phyloP scores from a whole-genome alignment of 805 yeast species.

The Groenewaldozyma salmanticensis region DNA sequence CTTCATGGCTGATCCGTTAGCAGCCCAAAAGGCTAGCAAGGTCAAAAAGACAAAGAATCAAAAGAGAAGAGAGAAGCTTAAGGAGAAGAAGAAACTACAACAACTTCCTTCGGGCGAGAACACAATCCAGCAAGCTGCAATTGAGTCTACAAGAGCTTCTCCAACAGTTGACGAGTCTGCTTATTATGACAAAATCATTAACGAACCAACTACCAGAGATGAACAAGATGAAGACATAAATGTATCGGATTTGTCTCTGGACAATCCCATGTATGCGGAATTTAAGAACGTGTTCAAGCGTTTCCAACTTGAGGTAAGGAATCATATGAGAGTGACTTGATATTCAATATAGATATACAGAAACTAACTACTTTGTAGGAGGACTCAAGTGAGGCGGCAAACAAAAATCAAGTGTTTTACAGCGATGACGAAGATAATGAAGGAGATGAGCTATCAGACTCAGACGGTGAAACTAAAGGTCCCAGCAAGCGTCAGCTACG shows the following conservation, averaged over 20 bases:
- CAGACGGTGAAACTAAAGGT: neutral
- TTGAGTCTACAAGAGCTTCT: neutral
- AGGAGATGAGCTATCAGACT: neutral
- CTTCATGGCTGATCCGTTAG: neutral
- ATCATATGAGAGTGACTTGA: neutral
- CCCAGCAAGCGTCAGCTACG: slow-evolving; percentile 41
- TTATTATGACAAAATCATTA: neutral
- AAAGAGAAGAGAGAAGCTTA: neutral
- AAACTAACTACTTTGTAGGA: neutral
- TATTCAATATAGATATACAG: neutral
- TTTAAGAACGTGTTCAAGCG: neutral
- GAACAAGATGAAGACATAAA: neutral
- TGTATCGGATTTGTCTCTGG: neutral
- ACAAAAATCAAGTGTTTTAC: neutral
- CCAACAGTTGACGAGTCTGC: neutral
- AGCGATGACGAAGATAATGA: neutral
- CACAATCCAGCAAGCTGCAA: too few species aligned
- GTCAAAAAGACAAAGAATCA: neutral
- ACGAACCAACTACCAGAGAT: too few species aligned
- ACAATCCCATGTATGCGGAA: neutral
- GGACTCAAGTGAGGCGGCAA: neutral
- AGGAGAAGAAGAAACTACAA: neutral
- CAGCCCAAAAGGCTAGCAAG: neutral
- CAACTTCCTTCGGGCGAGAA: too few species aligned
- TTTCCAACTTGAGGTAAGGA: neutral